Base-by-base conservation (phyloP, 2,329 filamentous ascomycete genomes). In the Cordyceps cateniannulata region DNA sequence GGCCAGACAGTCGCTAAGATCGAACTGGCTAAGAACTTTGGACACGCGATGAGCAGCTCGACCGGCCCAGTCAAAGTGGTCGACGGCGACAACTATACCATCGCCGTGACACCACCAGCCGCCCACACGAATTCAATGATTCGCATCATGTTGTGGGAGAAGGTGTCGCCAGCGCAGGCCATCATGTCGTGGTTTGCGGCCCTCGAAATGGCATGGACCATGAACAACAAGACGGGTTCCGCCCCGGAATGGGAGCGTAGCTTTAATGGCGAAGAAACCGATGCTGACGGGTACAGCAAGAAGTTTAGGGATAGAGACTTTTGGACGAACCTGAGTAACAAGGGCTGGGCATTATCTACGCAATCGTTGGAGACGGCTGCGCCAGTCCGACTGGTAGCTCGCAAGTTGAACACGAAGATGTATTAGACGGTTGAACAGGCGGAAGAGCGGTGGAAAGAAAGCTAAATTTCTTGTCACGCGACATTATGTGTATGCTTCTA, bases 21-120 rank as follows among this genome's bases (percentile, higher is more conserved):
- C 67, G 81, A 70, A 60, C 77, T 71, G 59, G 76, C 77, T 0
- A 62, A 65, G 7, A 77, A 69, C 62, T 83, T 81, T 62, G 71
- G 70, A 40, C 71, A 78, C 20, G 71, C 68, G 32, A 65, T 71
- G 6, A 62, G 72, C 1, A 72, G 75, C 47, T 70, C 72, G 5
- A 53, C 64, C 2, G 65, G 65, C 49, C 66, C 69, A 48, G 72
- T 68, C 9, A 65, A 67, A 1, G 71, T 74, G 35, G 63, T 75
- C 2, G 55, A 62, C 20, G 68, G 67, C 16, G 59, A 60, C 18
- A 57, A 47, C 10, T 53, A 50, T 7, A 48, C 52, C 14, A 63
- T 63, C 25, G 50, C 61, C 14, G 52, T 63, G 16, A 52, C 60
- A 16, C 32, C 61, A 25, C 45, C 60, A 8, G 32, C 49, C 32